phyloP scores from a whole-genome alignment of 2,329 filamentous ascomycete genomes.

The Epichloe sp. region DNA sequence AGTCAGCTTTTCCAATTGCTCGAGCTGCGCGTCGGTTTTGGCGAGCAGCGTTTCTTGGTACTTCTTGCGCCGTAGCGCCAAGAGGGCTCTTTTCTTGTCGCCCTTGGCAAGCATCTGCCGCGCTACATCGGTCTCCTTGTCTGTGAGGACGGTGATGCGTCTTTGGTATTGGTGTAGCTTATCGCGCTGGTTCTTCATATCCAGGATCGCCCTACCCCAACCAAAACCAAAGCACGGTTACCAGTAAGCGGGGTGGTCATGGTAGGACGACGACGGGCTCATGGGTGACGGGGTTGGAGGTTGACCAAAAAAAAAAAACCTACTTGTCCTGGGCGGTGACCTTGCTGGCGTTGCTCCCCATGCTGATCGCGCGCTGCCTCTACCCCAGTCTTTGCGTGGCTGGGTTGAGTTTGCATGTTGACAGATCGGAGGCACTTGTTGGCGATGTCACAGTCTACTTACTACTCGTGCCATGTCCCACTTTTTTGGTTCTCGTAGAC shows the following conservation, averaged over 20 bases:
- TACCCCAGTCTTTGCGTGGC: conserved; percentile 2
- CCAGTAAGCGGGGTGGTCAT: conserved; percentile 1
- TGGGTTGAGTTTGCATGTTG: neutral
- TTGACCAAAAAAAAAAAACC: conserved; percentile 14
- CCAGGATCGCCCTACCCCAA: conserved; percentile 68
- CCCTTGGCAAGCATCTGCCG: conserved; percentile 66
- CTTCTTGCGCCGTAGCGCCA: conserved; percentile 88
- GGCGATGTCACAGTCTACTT: neutral
- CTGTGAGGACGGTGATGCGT: conserved; percentile 73
- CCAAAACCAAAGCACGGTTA: neutral
- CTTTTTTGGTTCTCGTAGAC: too few relatives aligned
- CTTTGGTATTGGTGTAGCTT: conserved; percentile 93
- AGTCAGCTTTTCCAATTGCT: conserved; percentile 80
- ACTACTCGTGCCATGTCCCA: too few relatives aligned
- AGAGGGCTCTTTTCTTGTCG: conserved; percentile 68
- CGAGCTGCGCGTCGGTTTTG: conserved; percentile 89
- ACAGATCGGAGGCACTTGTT: neutral
- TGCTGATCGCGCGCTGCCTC: conserved; percentile 13
- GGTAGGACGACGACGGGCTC: neutral
- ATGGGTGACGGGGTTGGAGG: neutral
- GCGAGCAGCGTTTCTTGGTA: conserved; percentile 83
- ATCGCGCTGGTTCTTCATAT: conserved; percentile 95
- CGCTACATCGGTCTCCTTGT: conserved; percentile 77
- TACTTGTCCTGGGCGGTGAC: conserved; percentile 74
- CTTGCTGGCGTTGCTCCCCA: conserved; percentile 44